phyloP scores from a whole-genome alignment of 164 flowering plant genomes.

The Vitis vinifera region DNA sequence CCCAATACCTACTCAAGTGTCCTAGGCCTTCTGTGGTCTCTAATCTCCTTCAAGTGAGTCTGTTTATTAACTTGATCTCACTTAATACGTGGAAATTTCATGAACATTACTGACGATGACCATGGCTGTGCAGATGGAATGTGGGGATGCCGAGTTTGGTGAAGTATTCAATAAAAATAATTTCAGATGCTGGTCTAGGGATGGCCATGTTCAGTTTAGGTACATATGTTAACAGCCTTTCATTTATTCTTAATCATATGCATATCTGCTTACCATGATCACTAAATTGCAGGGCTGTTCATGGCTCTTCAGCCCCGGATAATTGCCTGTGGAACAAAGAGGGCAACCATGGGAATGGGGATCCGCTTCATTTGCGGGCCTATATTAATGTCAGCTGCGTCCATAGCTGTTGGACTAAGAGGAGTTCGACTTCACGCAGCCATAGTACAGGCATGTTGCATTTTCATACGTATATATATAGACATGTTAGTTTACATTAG shows the following conservation, averaged over 20 bases:
- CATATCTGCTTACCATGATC: no score
- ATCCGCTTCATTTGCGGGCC: constrained; percentile 63
- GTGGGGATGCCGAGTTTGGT: constrained; percentile 62
- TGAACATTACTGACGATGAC: neutral
- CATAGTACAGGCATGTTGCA: constrained; percentile 52
- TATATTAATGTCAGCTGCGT: constrained; percentile 55
- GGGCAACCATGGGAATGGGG: constrained; percentile 47
- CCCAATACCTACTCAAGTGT: constrained; percentile 70
- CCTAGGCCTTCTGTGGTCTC: constrained; percentile 64
- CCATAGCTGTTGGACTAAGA: constrained; percentile 49
- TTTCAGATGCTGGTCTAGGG: constrained; percentile 76
- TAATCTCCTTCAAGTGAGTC: constrained; percentile 56
- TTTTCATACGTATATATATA: neutral
- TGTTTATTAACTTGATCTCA: neutral
- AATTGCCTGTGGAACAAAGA: constrained; percentile 62
- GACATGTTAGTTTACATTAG: no score
- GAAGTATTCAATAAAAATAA: constrained; percentile 51
- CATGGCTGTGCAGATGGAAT: constrained; percentile 42
- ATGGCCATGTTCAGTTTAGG: constrained; percentile 84
- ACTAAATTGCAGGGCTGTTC: constrained; percentile 52
- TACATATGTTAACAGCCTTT: constrained; percentile 1
- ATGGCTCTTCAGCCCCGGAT: constrained; percentile 72
- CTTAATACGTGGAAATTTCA: neutral
- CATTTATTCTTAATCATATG: neutral
- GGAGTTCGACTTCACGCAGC: constrained; percentile 48